Evolutionary conservation across 371 early-diverging fungal species (phyloP).

Genomic region (Mucor piriformis): DNA sequence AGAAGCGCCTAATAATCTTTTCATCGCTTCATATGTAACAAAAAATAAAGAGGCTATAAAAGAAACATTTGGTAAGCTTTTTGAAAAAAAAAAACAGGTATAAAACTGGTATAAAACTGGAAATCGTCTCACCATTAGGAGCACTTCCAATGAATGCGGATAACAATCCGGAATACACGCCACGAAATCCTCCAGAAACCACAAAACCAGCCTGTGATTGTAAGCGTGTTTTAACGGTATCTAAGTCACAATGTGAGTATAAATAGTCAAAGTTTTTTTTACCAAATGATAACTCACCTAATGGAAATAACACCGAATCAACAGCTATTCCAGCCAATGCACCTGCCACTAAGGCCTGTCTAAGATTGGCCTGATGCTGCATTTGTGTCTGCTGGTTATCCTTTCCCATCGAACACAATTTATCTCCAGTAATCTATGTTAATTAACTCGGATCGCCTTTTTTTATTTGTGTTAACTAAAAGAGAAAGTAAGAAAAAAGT

Average conservation of each 20-base stretch:
- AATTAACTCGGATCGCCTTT: not conserved
- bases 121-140: too few species aligned
- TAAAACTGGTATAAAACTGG: too few species aligned
- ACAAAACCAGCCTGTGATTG: constrained; percentile 88
- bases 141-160: constrained; percentile 93
- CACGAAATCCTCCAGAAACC: constrained; percentile 88
- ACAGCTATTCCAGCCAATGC: constrained; percentile 82
- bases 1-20: constrained; percentile 47
- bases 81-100: too few species aligned
- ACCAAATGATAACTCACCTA: constrained; percentile 37
- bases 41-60: constrained; percentile 87
- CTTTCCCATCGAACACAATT: constrained; percentile 7
- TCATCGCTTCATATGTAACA: constrained; percentile 85
- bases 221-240: constrained; percentile 91
- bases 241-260: constrained; percentile 29
- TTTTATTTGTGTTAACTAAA: not conserved
- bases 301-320: constrained; percentile 86
- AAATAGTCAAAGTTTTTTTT: not conserved
- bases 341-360: constrained; percentile 66
- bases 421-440: not conserved
- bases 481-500: not conserved
- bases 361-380: constrained; percentile 38
- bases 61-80: too few species aligned
- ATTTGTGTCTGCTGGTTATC: constrained; percentile 6
- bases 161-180: constrained; percentile 88